Conservation (phyloP, 495 filamentous ascomycete species). For the Copromyces sp. region DNA sequence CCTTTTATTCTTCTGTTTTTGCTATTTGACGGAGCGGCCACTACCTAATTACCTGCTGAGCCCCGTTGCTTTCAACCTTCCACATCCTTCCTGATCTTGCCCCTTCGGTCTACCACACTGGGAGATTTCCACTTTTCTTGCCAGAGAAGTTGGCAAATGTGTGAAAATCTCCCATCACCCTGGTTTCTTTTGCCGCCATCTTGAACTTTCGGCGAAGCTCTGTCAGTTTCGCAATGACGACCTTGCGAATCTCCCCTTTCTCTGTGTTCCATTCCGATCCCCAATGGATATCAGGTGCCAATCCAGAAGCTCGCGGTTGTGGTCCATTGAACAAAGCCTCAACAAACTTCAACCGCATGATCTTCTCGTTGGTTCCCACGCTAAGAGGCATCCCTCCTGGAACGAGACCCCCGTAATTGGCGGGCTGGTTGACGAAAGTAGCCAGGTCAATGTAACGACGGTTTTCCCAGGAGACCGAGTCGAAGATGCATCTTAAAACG, state of each 20-base stretch:
- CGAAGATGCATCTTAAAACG: not conserved
- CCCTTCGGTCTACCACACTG: not conserved
- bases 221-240: not conserved
- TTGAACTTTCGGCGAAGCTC: not conserved
- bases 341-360: not conserved
- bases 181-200: not conserved
- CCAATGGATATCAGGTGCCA: not conserved
- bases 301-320: not conserved
- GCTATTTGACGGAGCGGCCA: not conserved
- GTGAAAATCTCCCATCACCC: not conserved
- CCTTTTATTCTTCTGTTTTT: not conserved
- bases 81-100: not conserved
- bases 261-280: not conserved
- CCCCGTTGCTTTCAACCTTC: not conserved
- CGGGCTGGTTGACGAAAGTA: accelerated
- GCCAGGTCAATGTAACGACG: not conserved
- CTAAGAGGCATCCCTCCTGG: accelerated
- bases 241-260: not conserved
- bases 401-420: accelerated
- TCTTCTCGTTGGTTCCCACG: not conserved
- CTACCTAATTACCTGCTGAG: not conserved
- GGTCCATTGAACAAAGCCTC: not conserved
- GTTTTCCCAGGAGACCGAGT: not conserved
- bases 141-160: not conserved
- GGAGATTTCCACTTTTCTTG: not conserved